Evolutionary conservation across 179 eudicot species (phyloP), one percentile per base, ranked within the genome.

Genomic region (Gypsophila paniculata): DNA sequence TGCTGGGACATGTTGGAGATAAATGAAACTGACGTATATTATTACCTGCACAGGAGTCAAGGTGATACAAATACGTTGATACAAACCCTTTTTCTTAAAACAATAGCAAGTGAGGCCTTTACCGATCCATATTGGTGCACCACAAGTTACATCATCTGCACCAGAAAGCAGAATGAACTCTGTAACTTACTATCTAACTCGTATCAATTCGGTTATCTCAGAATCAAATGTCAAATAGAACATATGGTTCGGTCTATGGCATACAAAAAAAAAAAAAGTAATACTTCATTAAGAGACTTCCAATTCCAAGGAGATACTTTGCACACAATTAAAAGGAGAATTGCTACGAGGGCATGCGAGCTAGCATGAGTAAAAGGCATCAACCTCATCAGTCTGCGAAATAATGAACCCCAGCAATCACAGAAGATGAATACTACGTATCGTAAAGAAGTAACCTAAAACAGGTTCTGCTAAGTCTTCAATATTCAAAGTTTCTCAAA

Each of bases 61-160:
- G 67, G 82, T 85, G 76, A 85, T 65, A 79, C 84, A 86, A 26
- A 87, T 72, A 15, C 87, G 82, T 60, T 76, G 82, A 71, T 83
- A 77, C 65, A 49, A 58, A 65, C 88, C 92, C 84, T 82, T 91
- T 63, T 77, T 72, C 76, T 87, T 89, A 79, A 87, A 87, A 82
- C 95, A 91, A 73, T 86, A 86, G 74, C 95, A 89, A 77, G 92
- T 78, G 71, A 91, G 81, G 73, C 90, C 85, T 81, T 80, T 91
- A 29, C 88, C 90, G 69, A 80, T 86, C 90, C 92, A 82, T 62
- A 76, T 72, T 21, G 88, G 85, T 29, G 86, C 52, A 29, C 85
- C 86, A 71, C 86, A 83, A 74, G 88, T 75, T 74, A 83, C 86
- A 78, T 85, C 84, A 79, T 90, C 96, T 90, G 87, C 86, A 77